Percentiles rank a stretch among this genome's conserved stretches.
These are phyloP conservation scores for Monosporascus cannonballus DNA, from an alignment of 2,329 filamentous ascomycete species.

Conservation along the genomic window DNA sequence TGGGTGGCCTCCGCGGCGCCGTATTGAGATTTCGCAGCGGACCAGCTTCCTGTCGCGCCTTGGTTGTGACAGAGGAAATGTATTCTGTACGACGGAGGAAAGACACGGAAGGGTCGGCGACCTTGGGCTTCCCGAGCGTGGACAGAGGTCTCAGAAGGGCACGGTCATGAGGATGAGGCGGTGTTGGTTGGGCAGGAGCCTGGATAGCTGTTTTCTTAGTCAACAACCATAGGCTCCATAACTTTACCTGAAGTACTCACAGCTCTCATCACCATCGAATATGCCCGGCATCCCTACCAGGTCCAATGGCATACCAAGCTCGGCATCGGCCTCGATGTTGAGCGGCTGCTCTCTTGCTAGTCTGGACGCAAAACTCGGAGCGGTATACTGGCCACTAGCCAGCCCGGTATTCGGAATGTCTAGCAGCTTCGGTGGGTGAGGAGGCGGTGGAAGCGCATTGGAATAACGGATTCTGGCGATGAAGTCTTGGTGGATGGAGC, in stretches of 20 bases:
- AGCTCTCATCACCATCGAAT: slow-evolving; percentile 90
- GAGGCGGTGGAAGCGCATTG: slow-evolving; percentile 90
- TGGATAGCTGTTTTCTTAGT: slow-evolving; percentile 61
- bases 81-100: slow-evolving; percentile 97
- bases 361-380: slow-evolving; percentile 81
- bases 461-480: slow-evolving; percentile 93
- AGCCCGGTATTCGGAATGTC: slow-evolving; percentile 94
- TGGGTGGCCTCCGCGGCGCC: slow-evolving; percentile 34
- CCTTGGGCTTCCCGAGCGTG: slow-evolving; percentile 77
- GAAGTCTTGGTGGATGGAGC: slow-evolving; percentile 84
- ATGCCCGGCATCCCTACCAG: slow-evolving; percentile 90
- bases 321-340: slow-evolving; percentile 95
- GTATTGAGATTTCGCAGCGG: slow-evolving; percentile 46
- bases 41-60: slow-evolving; percentile 43
- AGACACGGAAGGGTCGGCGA: slow-evolving; percentile 71
- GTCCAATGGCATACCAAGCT: slow-evolving; percentile 96
- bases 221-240: slow-evolving; percentile 2
- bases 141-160: slow-evolving; percentile 77
- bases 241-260: slow-evolving; percentile 44
- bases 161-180: slow-evolving; percentile 77
- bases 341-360: slow-evolving; percentile 86
- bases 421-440: slow-evolving; percentile 91
- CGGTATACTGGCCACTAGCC: slow-evolving; percentile 80
- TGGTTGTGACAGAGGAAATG: slow-evolving; percentile 60
- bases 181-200: slow-evolving; percentile 63